These are phyloP conservation scores for Zalaria sp. DNA, from an alignment of 2,329 filamentous ascomycete species.

Conservation along the genomic window DNA sequence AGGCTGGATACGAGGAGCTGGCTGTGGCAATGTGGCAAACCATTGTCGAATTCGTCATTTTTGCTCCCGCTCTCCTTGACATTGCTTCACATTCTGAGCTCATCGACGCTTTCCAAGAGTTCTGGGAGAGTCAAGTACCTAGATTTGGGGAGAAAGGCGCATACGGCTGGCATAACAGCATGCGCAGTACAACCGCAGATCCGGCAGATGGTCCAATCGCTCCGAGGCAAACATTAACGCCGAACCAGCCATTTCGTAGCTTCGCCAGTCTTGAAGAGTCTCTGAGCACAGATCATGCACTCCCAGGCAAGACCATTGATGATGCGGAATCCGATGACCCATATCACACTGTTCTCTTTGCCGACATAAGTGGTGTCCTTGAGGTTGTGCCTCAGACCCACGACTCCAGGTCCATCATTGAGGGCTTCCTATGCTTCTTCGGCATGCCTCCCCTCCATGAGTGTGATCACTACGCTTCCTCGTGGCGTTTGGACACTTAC, in stretches of 20 bases:
- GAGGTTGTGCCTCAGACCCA: conserved; percentile 24
- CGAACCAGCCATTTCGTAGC: conserved; percentile 21
- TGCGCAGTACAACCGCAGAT: background rate
- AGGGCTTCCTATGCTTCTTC: conserved; percentile 45
- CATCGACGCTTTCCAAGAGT: conserved; percentile 44
- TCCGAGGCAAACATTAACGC: conserved; percentile 3
- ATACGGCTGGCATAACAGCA: conserved; percentile 53
- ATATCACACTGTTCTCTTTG: conserved; percentile 66
- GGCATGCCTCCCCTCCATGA: conserved; percentile 34
- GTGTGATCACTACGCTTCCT: conserved; percentile 14
- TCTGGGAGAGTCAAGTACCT: conserved; percentile 76
- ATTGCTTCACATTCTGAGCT: conserved; percentile 3
- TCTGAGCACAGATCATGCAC: conserved; percentile 31
- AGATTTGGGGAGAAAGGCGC: conserved; percentile 63
- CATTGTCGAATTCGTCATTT: conserved; percentile 57
- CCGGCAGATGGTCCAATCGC: too few species aligned
- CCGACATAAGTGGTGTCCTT: conserved; percentile 56
- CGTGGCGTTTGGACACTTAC: conserved; percentile 15
- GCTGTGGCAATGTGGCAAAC: conserved; percentile 75
- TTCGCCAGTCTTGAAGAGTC: conserved; percentile 42
- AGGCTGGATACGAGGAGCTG: conserved; percentile 66
- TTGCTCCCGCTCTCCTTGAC: conserved; percentile 29
- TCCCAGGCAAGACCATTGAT: conserved; percentile 63
- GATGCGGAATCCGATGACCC: conserved; percentile 52
- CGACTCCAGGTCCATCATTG: conserved; percentile 39